Percentiles rank a stretch among this genome's conserved stretches.
Conservation (phyloP, 2,329 filamentous ascomycete genomes). For the Tolypocladium endophyticum region DNA sequence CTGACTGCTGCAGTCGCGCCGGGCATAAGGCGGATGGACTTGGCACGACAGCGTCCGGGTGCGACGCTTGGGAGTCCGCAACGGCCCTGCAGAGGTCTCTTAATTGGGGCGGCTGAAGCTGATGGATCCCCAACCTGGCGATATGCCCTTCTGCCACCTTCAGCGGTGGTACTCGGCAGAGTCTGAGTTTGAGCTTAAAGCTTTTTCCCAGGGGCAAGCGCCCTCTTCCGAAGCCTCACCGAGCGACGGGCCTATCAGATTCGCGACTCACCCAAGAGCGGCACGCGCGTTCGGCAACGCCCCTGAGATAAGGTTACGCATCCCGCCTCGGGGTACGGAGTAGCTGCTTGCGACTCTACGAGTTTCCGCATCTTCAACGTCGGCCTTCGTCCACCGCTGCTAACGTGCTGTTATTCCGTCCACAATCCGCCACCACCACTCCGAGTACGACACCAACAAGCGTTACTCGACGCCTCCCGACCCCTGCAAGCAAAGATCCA, state of each 20-base stretch:
- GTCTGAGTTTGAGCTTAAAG: neutral
- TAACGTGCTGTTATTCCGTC: neutral
- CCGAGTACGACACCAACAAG: no score
- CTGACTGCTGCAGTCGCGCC: neutral
- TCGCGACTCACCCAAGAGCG: neutral
- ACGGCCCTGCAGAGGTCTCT: neutral
- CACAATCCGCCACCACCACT: neutral
- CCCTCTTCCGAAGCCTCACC: neutral
- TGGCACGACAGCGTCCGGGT: neutral
- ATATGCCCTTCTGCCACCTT: neutral
- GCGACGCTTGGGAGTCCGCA: neutral
- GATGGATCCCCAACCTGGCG: neutral
- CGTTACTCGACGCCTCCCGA: neutral
- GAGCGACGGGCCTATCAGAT: neutral
- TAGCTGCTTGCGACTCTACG: no score
- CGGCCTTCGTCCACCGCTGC: neutral
- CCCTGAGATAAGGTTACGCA: neutral
- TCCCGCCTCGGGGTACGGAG: neutral
- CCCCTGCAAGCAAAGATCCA: constrained; percentile 5
- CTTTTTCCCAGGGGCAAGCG: neutral
- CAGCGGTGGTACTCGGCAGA: neutral
- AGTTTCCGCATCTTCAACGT: neutral
- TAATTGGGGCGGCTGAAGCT: neutral
- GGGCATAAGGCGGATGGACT: neutral
- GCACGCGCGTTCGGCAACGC: neutral